phyloP scores from a whole-genome alignment of 2,329 filamentous ascomycete genomes.

The Aspergillus glaucus region DNA sequence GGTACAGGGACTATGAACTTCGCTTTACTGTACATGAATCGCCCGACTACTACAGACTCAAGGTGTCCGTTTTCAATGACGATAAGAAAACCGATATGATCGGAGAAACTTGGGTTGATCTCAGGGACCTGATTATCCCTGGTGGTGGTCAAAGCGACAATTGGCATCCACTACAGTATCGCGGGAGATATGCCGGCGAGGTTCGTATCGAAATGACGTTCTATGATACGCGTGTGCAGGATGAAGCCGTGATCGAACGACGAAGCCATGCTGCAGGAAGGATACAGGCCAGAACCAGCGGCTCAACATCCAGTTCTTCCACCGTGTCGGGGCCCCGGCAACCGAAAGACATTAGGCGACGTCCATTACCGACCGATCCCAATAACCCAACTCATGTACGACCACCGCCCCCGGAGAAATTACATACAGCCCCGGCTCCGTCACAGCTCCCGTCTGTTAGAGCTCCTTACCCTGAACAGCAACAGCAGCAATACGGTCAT shows the following conservation, averaged over 20 bases:
- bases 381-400: conserved; percentile 45
- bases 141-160: conserved; percentile 91
- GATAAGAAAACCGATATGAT: conserved; percentile 97
- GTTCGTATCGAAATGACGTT: conserved; percentile 92
- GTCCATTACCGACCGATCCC: conserved; percentile 77
- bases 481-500: conserved; percentile 7
- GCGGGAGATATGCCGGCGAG: conserved; percentile 92
- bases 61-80: conserved; percentile 94
- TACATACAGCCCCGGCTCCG: conserved; percentile 29
- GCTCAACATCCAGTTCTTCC: conserved; percentile 17
- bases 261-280: conserved; percentile 40
- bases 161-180: conserved; percentile 83
- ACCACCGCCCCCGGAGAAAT: conserved; percentile 38
- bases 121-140: conserved; percentile 71
- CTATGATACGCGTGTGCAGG: conserved; percentile 84
- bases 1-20: conserved; percentile 84
- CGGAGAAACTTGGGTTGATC: conserved; percentile 83
- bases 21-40: conserved; percentile 95
- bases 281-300: conserved; percentile 24
- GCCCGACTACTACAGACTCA: conserved; percentile 90
- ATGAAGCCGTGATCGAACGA: conserved; percentile 57
- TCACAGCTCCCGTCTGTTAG: conserved; percentile 21
- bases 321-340: conserved; percentile 43
- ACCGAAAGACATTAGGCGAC: conserved; percentile 65
- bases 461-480: conserved; percentile 19